phyloP scores from a whole-genome alignment of 495 filamentous ascomycete genomes.

The Bombardia bombarda region DNA sequence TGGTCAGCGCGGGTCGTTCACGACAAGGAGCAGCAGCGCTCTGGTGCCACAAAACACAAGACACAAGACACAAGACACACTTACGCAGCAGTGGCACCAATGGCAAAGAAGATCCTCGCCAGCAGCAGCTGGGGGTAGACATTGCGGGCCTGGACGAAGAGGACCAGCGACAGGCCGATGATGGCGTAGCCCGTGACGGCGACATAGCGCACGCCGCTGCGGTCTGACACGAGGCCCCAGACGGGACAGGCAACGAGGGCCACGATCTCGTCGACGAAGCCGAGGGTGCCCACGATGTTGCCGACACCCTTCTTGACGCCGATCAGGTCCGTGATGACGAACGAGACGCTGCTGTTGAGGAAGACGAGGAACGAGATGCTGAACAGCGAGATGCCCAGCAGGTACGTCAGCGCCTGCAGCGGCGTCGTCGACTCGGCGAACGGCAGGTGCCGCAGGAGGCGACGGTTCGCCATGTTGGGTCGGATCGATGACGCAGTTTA shows the following conservation, averaged over 20 bases:
- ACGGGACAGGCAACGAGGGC: conserved; percentile 83
- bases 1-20: not conserved
- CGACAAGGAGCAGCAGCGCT: too few species aligned
- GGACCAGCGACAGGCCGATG: conserved; percentile 64
- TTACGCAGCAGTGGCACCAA: conserved; percentile 81
- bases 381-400: conserved; percentile 85
- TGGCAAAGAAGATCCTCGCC: conserved; percentile 76
- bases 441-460: conserved; percentile 40
- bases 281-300: conserved; percentile 85
- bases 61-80: too few species aligned
- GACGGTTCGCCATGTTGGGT: not conserved
- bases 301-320: conserved; percentile 69
- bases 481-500: too few species aligned
- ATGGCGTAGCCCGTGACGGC: conserved; percentile 71
- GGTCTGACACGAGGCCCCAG: conserved; percentile 90
- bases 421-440: conserved; percentile 53
- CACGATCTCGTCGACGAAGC: conserved; percentile 91
- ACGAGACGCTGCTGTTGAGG: conserved; percentile 87
- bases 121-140: conserved; percentile 87
- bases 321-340: conserved; percentile 88
- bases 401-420: conserved; percentile 73
- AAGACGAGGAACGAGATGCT: conserved; percentile 97
- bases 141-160: conserved; percentile 79
- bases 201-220: conserved; percentile 75
- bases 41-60: too few species aligned